Evolutionary conservation across 73 alveolate species (phyloP), one percentile per base, ranked within the genome.

Genomic region (Effrenium voratum): DNA sequence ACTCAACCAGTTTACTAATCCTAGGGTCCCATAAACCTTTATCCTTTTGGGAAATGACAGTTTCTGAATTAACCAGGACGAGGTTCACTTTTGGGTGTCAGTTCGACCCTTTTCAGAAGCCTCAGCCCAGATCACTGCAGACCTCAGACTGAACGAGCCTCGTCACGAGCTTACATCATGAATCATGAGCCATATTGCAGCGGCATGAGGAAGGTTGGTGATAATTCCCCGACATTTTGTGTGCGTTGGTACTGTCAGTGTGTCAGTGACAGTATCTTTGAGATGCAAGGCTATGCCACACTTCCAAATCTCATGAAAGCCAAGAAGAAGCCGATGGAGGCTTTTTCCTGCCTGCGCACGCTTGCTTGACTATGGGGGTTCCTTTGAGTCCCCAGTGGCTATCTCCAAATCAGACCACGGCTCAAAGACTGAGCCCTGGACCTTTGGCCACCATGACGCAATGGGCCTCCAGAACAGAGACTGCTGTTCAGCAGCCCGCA

Each of bases 241-340:
- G n/a, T n/a, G n/a, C n/a, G n/a, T n/a, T n/a, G n/a, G n/a, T n/a
- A n/a, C n/a, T n/a, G n/a, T n/a, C n/a, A n/a, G n/a, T n/a, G n/a
- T n/a, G n/a, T n/a, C n/a, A n/a, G n/a, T n/a, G n/a, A n/a, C n/a
- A n/a, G n/a, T n/a, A n/a, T n/a, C n/a, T n/a, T n/a, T n/a, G 30
- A 72, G 5, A 10, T 16, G 36, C 55, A 19, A 72, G 91, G 99
- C 46, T 99, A 98, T 93, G 99, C 99, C n/a, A 99, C 99, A 32
- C 99, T 99, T 30, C 98, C 98, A 36, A 98, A 99, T 96, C 99
- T 99, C 59, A 57, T 99, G 93, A 98, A 99, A 95, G 99, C 99
- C 70, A 99, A 99, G 99, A 99, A 97, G 99, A 99, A 99, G 99
- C 99, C 99, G 72, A 93, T 99, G 91, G 99, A 99, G 93, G 98